phyloP scores from a whole-genome alignment of 2,329 filamentous ascomycete genomes.

The Penicillium hesseltinei region DNA sequence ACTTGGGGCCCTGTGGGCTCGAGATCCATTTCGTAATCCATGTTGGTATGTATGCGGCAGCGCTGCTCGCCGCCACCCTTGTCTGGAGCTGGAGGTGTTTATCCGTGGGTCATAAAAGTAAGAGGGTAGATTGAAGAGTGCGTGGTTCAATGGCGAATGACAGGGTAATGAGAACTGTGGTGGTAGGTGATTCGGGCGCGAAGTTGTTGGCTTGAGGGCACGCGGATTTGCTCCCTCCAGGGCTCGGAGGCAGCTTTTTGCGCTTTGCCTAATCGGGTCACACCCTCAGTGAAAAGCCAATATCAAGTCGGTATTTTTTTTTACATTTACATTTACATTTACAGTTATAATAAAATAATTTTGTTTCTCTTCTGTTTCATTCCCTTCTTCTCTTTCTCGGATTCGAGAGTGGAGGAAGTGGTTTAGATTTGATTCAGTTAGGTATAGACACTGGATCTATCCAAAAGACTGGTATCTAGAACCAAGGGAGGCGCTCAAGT shows the following conservation, averaged over 20 bases:
- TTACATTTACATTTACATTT: background rate
- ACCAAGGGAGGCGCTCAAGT: background rate
- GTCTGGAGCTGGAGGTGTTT: conserved; percentile 8
- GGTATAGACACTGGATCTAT: background rate
- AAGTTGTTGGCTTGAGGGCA: conserved; percentile 9
- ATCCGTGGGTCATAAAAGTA: conserved; percentile 4
- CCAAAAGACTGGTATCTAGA: conserved; percentile 4
- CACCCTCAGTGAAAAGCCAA: background rate
- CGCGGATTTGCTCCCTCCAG: conserved; percentile 23
- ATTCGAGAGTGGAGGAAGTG: conserved; percentile 3
- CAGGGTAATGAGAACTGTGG: background rate
- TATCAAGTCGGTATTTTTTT: background rate
- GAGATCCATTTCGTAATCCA: conserved; percentile 50
- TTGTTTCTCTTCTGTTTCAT: background rate
- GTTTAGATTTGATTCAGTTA: conserved; percentile 9
- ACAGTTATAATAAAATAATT: background rate
- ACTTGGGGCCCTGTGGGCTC: conserved; percentile 50
- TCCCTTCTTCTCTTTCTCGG: background rate
- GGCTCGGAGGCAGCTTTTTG: conserved; percentile 21
- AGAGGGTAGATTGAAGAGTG: background rate
- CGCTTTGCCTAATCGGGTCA: conserved; percentile 26
- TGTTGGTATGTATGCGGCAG: conserved; percentile 27
- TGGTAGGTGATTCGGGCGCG: conserved; percentile 4
- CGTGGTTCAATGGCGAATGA: background rate
- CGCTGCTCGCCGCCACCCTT: conserved; percentile 24